Conservation (phyloP, 2,329 filamentous ascomycete species). For the Paraphoma sp. region DNA sequence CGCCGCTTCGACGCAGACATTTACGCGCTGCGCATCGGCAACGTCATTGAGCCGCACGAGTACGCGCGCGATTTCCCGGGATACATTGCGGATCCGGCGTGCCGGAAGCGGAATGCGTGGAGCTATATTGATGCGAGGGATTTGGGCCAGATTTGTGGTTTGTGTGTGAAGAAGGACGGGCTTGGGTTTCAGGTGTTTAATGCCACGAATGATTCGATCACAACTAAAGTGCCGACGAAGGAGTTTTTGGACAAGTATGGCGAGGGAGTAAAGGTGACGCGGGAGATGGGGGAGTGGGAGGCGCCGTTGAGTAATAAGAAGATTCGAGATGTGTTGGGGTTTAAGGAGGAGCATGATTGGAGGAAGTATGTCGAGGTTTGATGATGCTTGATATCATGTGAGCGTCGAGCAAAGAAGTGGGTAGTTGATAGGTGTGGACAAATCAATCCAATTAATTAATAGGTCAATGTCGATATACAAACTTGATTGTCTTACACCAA, state of each 20-base stretch:
- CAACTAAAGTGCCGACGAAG: conserved; percentile 58
- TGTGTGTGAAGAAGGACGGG: conserved; percentile 60
- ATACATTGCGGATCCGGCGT: conserved; percentile 59
- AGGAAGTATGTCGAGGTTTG: conserved; percentile 55
- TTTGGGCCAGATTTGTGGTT: conserved; percentile 66
- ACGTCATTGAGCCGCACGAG: conserved; percentile 68
- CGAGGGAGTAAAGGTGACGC: conserved; percentile 59
- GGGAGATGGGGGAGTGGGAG: conserved; percentile 65
- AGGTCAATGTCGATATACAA: no score
- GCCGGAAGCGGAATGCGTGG: conserved; percentile 66
- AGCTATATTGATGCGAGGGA: conserved; percentile 69
- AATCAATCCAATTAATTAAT: no score
- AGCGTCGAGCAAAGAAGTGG: neutral
- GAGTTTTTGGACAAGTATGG: conserved; percentile 60
- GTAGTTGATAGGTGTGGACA: neutral
- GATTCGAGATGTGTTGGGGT: conserved; percentile 65
- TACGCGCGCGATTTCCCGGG: conserved; percentile 61
- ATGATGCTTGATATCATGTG: neutral
- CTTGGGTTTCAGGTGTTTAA: conserved; percentile 71
- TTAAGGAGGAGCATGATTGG: conserved; percentile 66
- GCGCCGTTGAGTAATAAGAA: conserved; percentile 68
- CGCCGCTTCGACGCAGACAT: conserved; percentile 63
- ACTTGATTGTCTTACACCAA: neutral
- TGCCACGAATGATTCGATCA: conserved; percentile 68
- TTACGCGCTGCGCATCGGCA: conserved; percentile 67